phyloP scores from a whole-genome alignment of 306 rosid species.

The Erythrophleum fordii region DNA sequence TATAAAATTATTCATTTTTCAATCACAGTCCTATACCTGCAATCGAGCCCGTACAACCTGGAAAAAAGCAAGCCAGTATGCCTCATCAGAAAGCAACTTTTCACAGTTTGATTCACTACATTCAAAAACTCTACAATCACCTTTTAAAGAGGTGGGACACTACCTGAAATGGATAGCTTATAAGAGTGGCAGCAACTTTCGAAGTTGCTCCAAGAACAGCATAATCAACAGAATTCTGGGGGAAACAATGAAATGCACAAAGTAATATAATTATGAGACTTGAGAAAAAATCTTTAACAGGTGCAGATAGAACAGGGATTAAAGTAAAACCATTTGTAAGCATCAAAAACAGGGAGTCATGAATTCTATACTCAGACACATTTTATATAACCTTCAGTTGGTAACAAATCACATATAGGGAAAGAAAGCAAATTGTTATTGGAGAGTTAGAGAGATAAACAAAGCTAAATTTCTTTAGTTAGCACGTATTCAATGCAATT shows the following conservation, averaged over 20 bases:
- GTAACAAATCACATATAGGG: slow-evolving; percentile 16
- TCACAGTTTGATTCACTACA: slow-evolving; percentile 36
- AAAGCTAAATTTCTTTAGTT: slow-evolving; percentile 22
- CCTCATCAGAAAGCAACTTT: slow-evolving; percentile 32
- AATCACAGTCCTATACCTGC: slow-evolving; percentile 47
- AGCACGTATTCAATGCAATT: neutral
- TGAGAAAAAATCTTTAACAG: neutral
- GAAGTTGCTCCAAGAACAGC: slow-evolving; percentile 79
- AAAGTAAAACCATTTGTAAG: too few relatives aligned
- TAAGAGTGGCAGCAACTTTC: slow-evolving; percentile 59
- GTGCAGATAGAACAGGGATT: slow-evolving; percentile 10
- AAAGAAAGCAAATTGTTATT: neutral
- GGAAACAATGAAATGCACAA: neutral
- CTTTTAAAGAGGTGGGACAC: slow-evolving; percentile 24
- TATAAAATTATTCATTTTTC: slow-evolving; percentile 26
- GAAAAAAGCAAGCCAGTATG: slow-evolving; percentile 19
- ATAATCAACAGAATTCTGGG: slow-evolving; percentile 85
- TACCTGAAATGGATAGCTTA: slow-evolving; percentile 95
- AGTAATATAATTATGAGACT: neutral
- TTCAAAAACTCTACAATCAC: slow-evolving; percentile 35
- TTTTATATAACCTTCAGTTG: slow-evolving; percentile 7
- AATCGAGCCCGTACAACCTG: slow-evolving; percentile 59
- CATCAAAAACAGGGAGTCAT: too few relatives aligned
- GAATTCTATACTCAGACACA: too few relatives aligned
- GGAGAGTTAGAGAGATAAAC: neutral